Evolutionary conservation across 2,329 filamentous ascomycete species (phyloP).

Genomic region (Botrytis squamosa): DNA sequence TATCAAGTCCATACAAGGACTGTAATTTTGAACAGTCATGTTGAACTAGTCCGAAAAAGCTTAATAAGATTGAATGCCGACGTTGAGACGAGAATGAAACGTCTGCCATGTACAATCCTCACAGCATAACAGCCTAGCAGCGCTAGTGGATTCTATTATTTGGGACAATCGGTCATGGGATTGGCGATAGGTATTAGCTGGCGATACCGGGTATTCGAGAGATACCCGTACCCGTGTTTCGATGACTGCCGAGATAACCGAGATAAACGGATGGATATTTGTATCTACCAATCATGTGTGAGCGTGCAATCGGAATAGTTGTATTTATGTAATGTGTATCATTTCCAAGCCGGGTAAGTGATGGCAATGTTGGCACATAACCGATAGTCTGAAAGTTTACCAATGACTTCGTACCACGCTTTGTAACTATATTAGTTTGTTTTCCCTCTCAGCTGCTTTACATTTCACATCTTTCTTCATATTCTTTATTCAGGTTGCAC

Average conservation of each 20-base stretch:
- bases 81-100: slow-evolving; percentile 1
- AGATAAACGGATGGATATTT: background rate
- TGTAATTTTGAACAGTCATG: background rate
- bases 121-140: background rate
- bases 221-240: background rate
- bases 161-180: background rate
- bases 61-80: background rate
- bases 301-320: background rate
- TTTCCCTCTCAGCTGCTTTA: background rate
- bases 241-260: background rate
- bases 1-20: background rate
- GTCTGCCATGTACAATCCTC: background rate
- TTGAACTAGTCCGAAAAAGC: background rate
- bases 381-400: background rate
- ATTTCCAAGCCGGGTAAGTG: background rate
- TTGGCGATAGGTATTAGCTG: background rate
- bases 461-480: background rate
- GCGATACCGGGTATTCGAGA: background rate
- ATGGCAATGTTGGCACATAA: background rate
- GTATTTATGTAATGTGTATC: background rate
- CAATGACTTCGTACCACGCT: background rate
- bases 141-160: background rate
- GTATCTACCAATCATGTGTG: background rate
- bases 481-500: background rate
- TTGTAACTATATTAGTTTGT: background rate